Evolutionary conservation across 2,329 filamentous ascomycete species (phyloP).

Genomic region (Nothomitra cinnamomea): DNA sequence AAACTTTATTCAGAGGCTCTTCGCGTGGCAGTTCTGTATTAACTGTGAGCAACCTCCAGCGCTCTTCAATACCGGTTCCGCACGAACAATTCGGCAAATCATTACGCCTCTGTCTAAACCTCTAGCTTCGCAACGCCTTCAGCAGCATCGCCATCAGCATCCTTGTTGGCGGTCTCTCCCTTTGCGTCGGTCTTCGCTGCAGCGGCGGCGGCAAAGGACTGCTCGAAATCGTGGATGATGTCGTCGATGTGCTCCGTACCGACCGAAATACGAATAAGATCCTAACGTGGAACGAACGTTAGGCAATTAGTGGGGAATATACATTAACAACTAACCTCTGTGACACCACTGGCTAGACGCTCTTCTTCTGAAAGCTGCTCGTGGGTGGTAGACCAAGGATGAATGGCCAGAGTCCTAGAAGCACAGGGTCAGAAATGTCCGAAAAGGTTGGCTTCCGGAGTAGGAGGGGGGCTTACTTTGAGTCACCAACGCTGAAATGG

Average conservation of each 20-base stretch:
- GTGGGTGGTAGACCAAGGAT: slow-evolving; percentile 91
- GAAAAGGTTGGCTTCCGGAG: not conserved
- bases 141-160: not conserved
- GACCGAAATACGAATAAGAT: slow-evolving; percentile 86
- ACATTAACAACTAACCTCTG: slow-evolving; percentile 34
- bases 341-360: slow-evolving; percentile 64
- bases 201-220: slow-evolving; percentile 54
- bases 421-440: not conserved
- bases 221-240: slow-evolving; percentile 88
- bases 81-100: not conserved
- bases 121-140: slow-evolving; percentile 1
- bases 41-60: not conserved
- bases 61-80: not conserved
- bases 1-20: too few relatives aligned
- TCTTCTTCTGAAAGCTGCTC: slow-evolving; percentile 79
- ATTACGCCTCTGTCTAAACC: not conserved
- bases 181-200: slow-evolving; percentile 20
- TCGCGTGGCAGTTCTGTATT: too few relatives aligned
- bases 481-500: slow-evolving; percentile 54
- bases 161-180: not conserved
- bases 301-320: not conserved
- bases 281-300: slow-evolving; percentile 28
- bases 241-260: slow-evolving; percentile 95
- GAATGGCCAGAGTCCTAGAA: slow-evolving; percentile 60
- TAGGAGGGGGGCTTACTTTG: slow-evolving; percentile 34